Conservation (phyloP, 2,329 filamentous ascomycete genomes). For the Elsinoe fawcettii region DNA sequence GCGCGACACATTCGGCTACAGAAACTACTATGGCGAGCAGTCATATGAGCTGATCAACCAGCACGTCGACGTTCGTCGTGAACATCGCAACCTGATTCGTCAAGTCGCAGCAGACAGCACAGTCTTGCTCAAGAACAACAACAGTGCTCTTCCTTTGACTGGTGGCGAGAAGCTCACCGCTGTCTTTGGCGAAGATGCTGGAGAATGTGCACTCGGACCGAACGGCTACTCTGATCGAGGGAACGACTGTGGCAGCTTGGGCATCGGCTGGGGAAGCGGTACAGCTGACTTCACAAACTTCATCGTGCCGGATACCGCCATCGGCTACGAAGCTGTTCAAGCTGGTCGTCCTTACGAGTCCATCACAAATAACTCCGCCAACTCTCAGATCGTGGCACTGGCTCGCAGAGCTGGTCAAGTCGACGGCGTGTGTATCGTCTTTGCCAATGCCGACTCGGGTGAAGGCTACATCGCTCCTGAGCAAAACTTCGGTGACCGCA, state of each 20-base stretch:
- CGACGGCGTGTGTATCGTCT: constrained; percentile 35
- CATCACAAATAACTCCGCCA: constrained; percentile 24
- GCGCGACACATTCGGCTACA: constrained; percentile 54
- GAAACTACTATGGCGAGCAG: constrained; percentile 54
- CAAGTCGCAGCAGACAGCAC: constrained; percentile 48
- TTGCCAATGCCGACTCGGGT: constrained; percentile 42
- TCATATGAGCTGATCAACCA: constrained; percentile 59
- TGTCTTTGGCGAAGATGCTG: constrained; percentile 45
- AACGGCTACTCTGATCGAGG: constrained; percentile 41
- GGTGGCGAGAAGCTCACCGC: constrained; percentile 41
- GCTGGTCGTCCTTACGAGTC: constrained; percentile 22
- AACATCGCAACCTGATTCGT: constrained; percentile 66
- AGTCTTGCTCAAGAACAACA: constrained; percentile 41
- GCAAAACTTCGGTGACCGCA: constrained; percentile 40
- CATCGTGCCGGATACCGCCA: constrained; percentile 25
- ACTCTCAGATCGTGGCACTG: constrained; percentile 25
- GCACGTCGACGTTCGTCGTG: constrained; percentile 68
- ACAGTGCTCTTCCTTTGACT: constrained; percentile 37
- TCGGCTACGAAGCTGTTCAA: constrained; percentile 24
- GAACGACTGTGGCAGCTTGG: constrained; percentile 40
- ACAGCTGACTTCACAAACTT: constrained; percentile 32
- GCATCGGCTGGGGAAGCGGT: constrained; percentile 42
- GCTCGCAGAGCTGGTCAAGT: constrained; percentile 21
- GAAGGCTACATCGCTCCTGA: constrained; percentile 43
- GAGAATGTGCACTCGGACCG: constrained; percentile 38